Evolutionary conservation across 768 basidiomycete species (phyloP).

Genomic region (Hypholoma sublateritium): DNA sequence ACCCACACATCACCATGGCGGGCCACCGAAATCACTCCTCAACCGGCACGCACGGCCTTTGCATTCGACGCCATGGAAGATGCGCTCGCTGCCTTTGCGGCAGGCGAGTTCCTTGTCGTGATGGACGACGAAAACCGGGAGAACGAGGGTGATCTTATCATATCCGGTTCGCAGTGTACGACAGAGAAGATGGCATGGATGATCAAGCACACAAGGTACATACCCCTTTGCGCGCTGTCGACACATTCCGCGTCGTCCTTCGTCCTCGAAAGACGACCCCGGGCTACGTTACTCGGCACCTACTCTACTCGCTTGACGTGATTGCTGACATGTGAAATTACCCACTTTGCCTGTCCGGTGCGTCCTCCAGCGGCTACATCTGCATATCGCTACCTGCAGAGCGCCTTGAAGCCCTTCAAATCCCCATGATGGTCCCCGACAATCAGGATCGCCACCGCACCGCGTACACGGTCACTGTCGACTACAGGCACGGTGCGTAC

Average conservation of each 20-base stretch:
- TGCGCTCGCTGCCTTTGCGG: conserved; percentile 71
- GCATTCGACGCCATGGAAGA: conserved; percentile 80
- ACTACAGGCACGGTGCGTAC: conserved; percentile 80
- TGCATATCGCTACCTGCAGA: conserved; percentile 81
- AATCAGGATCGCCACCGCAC: conserved; percentile 92
- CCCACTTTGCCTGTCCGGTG: conserved; percentile 5
- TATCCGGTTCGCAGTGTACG: conserved; percentile 79
- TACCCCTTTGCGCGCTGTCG: not conserved
- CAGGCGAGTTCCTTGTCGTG: conserved; percentile 91
- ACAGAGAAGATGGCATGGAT: conserved; percentile 99
- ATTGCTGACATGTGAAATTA: conserved; percentile 25
- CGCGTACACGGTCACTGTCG: conserved; percentile 94
- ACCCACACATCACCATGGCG: conserved; percentile 27
- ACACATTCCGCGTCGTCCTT: not conserved
- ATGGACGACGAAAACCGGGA: conserved; percentile 97
- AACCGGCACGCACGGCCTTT: conserved; percentile 41
- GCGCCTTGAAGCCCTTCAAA: conserved; percentile 72
- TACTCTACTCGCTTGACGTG: conserved; percentile 2
- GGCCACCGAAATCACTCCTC: conserved; percentile 31
- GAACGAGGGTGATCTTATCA: conserved; percentile 97
- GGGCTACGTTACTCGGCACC: conserved; percentile 15
- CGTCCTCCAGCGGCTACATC: conserved; percentile 76
- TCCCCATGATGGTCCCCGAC: conserved; percentile 92
- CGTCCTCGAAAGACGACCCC: not conserved
- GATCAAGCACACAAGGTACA: conserved; percentile 92